Base-by-base conservation (phyloP, 495 filamentous ascomycete species). In the Aspergillus diversus region DNA sequence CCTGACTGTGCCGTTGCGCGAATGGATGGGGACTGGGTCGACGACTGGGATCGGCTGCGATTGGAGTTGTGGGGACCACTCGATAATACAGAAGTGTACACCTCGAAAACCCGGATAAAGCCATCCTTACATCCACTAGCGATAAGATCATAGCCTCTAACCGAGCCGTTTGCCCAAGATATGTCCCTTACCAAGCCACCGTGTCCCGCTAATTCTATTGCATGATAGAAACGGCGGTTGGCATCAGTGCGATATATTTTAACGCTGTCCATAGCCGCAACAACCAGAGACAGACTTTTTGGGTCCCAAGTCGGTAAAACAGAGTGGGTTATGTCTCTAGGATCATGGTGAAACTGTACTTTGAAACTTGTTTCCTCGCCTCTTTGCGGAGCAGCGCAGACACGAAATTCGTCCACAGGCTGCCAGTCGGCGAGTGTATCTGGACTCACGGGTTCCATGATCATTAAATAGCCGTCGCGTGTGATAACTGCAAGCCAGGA, bases 71-170 rank as follows among this genome's bases (percentile, higher is more conserved):
- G 75, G 4, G 67, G 64, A 33, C 65, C 67, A 50, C 70, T 73
- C 16, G 63, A 70, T 11, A 67, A 63, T 5, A 73, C 39, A 3
- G 67, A 71, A 16, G 91, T 90, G 37, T 86, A 84, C 0, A 99
- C 77, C 69, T 92, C 84, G 66, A 93, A 97, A 5, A 98, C 87
- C 31, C 96, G 84, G 50, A 98, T 83, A 63, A 86, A 86, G 4
- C 95, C 93, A 71, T 99, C 95, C 72, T 93, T 93, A 69, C 91
- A 92, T 1, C 92, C 94, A 34, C 93, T 96, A 6, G 95, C 96
- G 65, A 98, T 83, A 57, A 97, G 80, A 71, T 99, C 94, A 69
- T 89, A 92, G 1, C 93, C 93, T 34, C 93, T 75, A 43, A 91
- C 89, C 66, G 92, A 92, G 15, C 92, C 92, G 55, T 90, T 90